Percentiles rank a stretch among this genome's conserved stretches.
These are phyloP conservation scores for Fragaria nilgerrensis DNA, from an alignment of 306 rosid genomes.

Conservation along the genomic window DNA sequence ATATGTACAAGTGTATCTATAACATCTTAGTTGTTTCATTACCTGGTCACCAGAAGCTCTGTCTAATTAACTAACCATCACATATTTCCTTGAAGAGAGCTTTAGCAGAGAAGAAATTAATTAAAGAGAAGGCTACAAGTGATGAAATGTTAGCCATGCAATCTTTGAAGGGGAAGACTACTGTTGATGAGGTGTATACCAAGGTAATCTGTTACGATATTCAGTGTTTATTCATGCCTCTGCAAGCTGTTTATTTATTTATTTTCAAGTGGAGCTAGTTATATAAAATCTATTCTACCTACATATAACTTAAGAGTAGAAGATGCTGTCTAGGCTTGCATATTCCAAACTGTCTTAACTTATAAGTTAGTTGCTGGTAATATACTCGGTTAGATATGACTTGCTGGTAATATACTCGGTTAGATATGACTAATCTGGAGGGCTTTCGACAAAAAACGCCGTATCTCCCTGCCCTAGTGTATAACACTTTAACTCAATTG, in stretches of 20 bases:
- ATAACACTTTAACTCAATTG: background rate
- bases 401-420: background rate
- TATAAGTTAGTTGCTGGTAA: background rate
- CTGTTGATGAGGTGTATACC: slow-evolving; percentile 59
- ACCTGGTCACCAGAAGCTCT: background rate
- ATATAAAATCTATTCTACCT: background rate
- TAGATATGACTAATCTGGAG: background rate
- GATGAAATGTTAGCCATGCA: slow-evolving; percentile 79
- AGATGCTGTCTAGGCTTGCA: background rate
- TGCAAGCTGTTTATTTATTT: background rate
- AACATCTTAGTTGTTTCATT: background rate
- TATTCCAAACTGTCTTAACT: background rate
- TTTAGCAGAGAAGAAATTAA: slow-evolving; percentile 71
- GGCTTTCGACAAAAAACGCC: background rate
- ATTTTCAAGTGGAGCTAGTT: background rate
- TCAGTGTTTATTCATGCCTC: background rate
- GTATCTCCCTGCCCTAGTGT: background rate
- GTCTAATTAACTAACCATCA: slow-evolving; percentile 12
- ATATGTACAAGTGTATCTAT: background rate
- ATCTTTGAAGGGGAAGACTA: slow-evolving; percentile 59
- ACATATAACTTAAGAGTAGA: background rate
- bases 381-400: background rate
- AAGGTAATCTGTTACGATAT: slow-evolving; percentile 52
- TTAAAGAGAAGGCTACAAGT: slow-evolving; percentile 67
- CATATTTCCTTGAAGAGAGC: slow-evolving; percentile 55